Percentiles rank a stretch among this genome's conserved stretches.
phyloP scores from a whole-genome alignment of 306 rosid species.

The Glycine soja region DNA sequence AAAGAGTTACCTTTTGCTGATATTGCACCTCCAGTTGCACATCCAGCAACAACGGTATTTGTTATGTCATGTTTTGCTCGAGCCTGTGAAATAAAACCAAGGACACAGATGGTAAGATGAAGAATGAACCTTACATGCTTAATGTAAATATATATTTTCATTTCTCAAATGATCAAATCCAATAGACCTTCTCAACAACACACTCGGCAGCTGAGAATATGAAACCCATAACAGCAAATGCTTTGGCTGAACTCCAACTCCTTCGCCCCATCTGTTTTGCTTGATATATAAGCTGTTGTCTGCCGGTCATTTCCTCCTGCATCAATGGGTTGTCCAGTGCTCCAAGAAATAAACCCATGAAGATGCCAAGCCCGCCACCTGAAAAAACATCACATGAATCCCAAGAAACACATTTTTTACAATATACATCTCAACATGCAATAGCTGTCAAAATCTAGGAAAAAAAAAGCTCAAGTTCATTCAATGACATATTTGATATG shows the following conservation, averaged over 20 bases:
- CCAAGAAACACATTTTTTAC: conserved; percentile 24
- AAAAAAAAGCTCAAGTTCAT: not conserved
- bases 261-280: conserved; percentile 95
- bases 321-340: conserved; percentile 76
- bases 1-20: conserved; percentile 82
- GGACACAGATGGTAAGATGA: conserved; percentile 27
- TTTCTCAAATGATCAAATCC: not conserved
- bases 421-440: conserved; percentile 25
- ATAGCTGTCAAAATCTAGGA: conserved; percentile 26
- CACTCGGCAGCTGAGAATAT: conserved; percentile 96
- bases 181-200: conserved; percentile 82
- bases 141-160: not conserved
- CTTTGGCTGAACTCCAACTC: conserved; percentile 91
- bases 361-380: conserved; percentile 97
- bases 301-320: conserved; percentile 84
- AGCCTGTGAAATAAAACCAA: conserved; percentile 55
- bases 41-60: conserved; percentile 90
- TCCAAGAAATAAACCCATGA: conserved; percentile 91
- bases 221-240: conserved; percentile 95
- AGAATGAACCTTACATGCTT: conserved; percentile 35
- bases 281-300: conserved; percentile 70
- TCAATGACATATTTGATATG: conserved; percentile 33
- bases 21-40: conserved; percentile 85
- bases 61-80: conserved; percentile 88
- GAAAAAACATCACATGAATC: conserved; percentile 49